These are phyloP conservation scores for Mallotus japonicus DNA, from an alignment of 441 rosid species.

Conservation along the genomic window DNA sequence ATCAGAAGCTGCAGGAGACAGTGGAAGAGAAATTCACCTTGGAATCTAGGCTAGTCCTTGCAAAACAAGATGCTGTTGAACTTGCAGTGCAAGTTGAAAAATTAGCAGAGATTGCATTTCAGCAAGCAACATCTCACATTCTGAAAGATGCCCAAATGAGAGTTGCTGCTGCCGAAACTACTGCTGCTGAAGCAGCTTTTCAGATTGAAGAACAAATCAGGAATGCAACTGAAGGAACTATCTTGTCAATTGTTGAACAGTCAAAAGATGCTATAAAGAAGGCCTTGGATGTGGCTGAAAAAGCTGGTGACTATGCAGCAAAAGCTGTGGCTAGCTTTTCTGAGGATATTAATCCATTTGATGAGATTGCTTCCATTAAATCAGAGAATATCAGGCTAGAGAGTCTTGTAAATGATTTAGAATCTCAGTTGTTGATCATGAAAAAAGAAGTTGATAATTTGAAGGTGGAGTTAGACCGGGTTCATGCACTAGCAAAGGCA, in stretches of 20 bases:
- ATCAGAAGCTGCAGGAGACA: conserved; percentile 40
- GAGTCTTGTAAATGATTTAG: conserved; percentile 33
- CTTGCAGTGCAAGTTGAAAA: conserved; percentile 54
- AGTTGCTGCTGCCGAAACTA: conserved; percentile 47
- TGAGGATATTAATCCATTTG: conserved; percentile 29
- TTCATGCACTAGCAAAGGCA: conserved; percentile 30
- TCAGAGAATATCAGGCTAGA: conserved; percentile 38
- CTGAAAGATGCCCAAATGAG: conserved; percentile 42
- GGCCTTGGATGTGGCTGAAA: conserved; percentile 43
- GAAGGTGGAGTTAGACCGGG: conserved; percentile 42
- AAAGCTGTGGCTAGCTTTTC: conserved; percentile 31
- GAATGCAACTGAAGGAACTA: conserved; percentile 40
- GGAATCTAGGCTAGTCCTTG: conserved; percentile 46
- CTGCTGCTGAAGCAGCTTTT: conserved; percentile 40
- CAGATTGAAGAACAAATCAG: conserved; percentile 44
- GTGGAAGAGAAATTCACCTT: conserved; percentile 36
- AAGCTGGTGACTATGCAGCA: conserved; percentile 35
- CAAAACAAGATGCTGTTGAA: conserved; percentile 45
- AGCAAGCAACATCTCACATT: conserved; percentile 41
- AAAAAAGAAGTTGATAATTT: conserved; percentile 37
- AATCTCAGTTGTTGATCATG: conserved; percentile 37
- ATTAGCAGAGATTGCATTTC: conserved; percentile 45
- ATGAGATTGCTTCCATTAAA: conserved; percentile 36
- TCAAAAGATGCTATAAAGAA: conserved; percentile 44
- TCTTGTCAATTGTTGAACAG: conserved; percentile 41